Evolutionary conservation across 177 flowering plant species (phyloP).

Genomic region (Telopea speciosissima): DNA sequence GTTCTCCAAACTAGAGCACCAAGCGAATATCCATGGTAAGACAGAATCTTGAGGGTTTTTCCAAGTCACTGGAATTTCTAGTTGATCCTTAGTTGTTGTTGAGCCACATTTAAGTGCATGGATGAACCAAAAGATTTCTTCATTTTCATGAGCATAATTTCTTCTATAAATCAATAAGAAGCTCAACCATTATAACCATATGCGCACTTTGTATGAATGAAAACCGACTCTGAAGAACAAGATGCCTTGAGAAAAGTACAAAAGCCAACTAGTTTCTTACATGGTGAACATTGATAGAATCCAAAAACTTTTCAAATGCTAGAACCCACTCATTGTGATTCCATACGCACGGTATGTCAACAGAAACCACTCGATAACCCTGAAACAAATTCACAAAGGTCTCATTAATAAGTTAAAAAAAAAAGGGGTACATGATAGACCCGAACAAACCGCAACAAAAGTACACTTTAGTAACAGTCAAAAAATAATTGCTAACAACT

Average conservation of each 20-base stretch:
- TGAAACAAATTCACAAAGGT: constrained; percentile 20
- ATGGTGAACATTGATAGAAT: constrained; percentile 91
- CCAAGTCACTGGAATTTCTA: neutral
- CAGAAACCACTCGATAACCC: constrained; percentile 94
- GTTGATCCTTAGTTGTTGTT: neutral
- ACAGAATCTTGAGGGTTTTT: neutral
- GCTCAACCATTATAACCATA: neutral
- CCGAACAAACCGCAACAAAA: neutral
- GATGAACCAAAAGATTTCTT: neutral
- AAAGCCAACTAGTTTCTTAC: constrained; percentile 37
- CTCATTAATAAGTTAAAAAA: neutral
- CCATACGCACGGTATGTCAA: constrained; percentile 96
- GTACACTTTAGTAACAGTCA: neutral
- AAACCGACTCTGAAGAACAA: neutral
- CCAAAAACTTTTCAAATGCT: constrained; percentile 95
- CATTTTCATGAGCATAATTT: neutral
- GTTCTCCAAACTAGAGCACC: neutral
- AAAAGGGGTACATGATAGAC: constrained; percentile 1
- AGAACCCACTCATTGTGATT: constrained; percentile 93
- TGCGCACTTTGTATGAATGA: neutral
- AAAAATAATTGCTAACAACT: neutral
- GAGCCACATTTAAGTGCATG: neutral
- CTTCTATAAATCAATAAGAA: neutral
- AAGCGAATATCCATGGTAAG: neutral
- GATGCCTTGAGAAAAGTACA: neutral